Evolutionary conservation across 352 stramenopile species (phyloP).

Genomic region (Globisporangium nodosum): DNA sequence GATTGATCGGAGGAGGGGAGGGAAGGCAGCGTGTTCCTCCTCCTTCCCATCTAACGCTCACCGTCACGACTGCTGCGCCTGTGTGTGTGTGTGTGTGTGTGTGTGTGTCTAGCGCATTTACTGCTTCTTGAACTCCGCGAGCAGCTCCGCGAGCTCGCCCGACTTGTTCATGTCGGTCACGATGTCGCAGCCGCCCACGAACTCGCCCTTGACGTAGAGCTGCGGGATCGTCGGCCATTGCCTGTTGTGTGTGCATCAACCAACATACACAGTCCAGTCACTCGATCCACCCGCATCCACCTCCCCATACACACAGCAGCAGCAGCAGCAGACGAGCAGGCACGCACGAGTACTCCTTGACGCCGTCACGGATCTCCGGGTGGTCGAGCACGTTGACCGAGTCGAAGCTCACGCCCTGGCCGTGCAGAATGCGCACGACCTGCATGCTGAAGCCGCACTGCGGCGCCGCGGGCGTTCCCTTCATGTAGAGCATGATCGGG

Average conservation of each 20-base stretch:
- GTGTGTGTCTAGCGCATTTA: conserved; percentile 4
- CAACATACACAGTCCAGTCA: too few relatives aligned
- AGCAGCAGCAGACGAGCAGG: not conserved
- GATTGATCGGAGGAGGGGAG: too few relatives aligned
- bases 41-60: too few relatives aligned
- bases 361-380: conserved; percentile 95
- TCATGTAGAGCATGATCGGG: conserved; percentile 99
- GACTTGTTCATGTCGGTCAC: conserved; percentile 93
- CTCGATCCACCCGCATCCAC: too few relatives aligned
- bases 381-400: conserved; percentile 99
- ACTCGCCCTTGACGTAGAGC: conserved; percentile 99
- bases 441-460: conserved; percentile 98
- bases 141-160: conserved; percentile 87
- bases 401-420: conserved; percentile 93
- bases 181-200: conserved; percentile 99
- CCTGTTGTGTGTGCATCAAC: conserved; percentile 9
- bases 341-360: conserved; percentile 97
- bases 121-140: conserved; percentile 78
- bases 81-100: conserved; percentile 1
- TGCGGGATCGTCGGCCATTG: conserved; percentile 97
- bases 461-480: conserved; percentile 95
- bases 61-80: too few relatives aligned
- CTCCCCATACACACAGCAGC: too few relatives aligned
- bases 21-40: too few relatives aligned
- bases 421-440: conserved; percentile 94